Evolutionary conservation across 2,329 filamentous ascomycete genomes (phyloP).

Genomic region (Microdochium nivale): DNA sequence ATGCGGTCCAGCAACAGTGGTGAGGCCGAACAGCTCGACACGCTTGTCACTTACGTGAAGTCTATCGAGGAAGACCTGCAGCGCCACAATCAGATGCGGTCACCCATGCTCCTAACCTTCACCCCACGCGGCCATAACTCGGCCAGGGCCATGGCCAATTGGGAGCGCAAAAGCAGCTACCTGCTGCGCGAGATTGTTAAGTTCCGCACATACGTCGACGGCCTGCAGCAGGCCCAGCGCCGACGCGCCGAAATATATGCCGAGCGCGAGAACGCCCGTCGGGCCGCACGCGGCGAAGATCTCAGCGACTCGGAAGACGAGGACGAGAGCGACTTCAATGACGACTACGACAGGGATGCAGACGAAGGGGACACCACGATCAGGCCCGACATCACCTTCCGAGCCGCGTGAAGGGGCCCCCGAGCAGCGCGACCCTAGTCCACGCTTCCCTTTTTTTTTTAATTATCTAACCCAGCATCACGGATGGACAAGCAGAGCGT

Average conservation of each 20-base stretch:
- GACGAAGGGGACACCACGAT: neutral
- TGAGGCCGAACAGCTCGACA: constrained; percentile 73
- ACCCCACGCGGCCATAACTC: constrained; percentile 76
- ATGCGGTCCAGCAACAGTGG: constrained; percentile 73
- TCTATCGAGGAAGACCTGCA: constrained; percentile 80
- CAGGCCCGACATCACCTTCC: neutral
- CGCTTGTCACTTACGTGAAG: constrained; percentile 70
- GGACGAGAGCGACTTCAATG: neutral
- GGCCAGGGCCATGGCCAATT: constrained; percentile 83
- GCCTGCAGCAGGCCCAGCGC: constrained; percentile 60
- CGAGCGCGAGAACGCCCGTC: constrained; percentile 44
- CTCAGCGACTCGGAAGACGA: constrained; percentile 27
- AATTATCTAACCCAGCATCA: too few relatives aligned
- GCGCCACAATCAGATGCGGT: constrained; percentile 79
- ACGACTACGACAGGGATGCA: neutral
- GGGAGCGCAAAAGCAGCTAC: constrained; percentile 93
- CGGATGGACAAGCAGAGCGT: too few relatives aligned
- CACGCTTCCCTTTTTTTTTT: too few relatives aligned
- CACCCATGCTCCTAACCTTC: constrained; percentile 82
- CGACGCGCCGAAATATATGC: constrained; percentile 64
- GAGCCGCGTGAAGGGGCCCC: neutral
- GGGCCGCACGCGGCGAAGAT: constrained; percentile 37
- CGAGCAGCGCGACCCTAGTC: neutral
- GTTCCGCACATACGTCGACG: constrained; percentile 91
- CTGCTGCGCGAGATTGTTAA: constrained; percentile 91